A percentile compares a stretch with the other conserved stretches of the same genome.
These are phyloP conservation scores for Theileria equi DNA, from an alignment of 169 alveolate genomes.

Conservation along the genomic window DNA sequence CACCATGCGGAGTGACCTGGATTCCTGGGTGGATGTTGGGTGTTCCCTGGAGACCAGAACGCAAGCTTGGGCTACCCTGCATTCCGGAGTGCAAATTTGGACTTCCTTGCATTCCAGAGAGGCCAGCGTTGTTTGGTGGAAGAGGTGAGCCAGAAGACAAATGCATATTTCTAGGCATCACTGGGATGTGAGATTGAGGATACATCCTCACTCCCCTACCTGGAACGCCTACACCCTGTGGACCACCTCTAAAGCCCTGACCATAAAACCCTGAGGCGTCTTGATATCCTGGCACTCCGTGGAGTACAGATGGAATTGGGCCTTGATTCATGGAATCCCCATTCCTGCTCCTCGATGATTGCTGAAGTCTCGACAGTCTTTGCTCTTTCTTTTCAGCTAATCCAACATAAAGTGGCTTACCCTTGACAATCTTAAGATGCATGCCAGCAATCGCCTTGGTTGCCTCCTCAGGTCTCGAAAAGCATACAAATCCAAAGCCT, in stretches of 20 bases:
- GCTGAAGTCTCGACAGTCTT: conserved; percentile 85
- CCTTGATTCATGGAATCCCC: too few species aligned
- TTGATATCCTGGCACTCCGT: background rate
- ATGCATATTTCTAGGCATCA: conserved; percentile 20
- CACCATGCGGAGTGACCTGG: conserved; percentile 15
- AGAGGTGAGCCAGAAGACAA: too few species aligned
- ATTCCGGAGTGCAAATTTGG: too few species aligned
- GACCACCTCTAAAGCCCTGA: conserved; percentile 7
- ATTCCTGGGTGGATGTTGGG: conserved; percentile 5
- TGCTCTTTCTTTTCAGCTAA: conserved; percentile 89
- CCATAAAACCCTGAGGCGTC: conserved; percentile 7
- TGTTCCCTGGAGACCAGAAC: conserved; percentile 10
- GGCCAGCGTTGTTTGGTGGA: conserved; percentile 25
- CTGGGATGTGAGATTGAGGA: conserved; percentile 8
- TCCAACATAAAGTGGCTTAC: conserved; percentile 91
- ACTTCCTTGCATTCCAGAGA: too few species aligned
- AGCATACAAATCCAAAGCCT: conserved; percentile 98
- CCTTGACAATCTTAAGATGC: conserved; percentile 86
- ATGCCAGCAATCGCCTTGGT: conserved; percentile 95
- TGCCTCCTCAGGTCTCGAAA: conserved; percentile 93
- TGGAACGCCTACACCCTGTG: conserved; percentile 8
- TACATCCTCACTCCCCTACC: background rate
- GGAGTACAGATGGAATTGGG: too few species aligned
- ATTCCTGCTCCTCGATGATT: conserved; percentile 21
- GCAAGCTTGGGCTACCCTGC: too few species aligned